phyloP scores from a whole-genome alignment of 306 rosid genomes.

The Alnus rubra region DNA sequence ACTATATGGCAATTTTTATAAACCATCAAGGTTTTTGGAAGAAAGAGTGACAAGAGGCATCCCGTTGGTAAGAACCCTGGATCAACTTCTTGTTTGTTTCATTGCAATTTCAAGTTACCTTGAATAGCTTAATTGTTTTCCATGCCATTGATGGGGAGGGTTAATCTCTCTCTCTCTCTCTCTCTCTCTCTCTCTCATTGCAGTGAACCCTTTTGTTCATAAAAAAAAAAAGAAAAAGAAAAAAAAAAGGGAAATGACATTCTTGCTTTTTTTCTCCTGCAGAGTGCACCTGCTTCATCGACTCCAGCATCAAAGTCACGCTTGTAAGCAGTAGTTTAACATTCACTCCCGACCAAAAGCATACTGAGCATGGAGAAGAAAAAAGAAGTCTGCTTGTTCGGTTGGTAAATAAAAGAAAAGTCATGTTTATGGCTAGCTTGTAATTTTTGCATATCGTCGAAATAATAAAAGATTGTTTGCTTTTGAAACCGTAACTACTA shows the following conservation, averaged over 20 bases:
- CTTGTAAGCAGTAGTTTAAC: constrained; percentile 37
- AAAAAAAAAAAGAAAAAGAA: no score
- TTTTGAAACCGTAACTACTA: no score
- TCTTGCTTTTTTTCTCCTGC: constrained; percentile 29
- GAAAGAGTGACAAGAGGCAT: constrained; percentile 84
- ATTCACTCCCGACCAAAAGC: neutral
- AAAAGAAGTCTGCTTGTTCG: neutral
- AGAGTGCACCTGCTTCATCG: constrained; percentile 70
- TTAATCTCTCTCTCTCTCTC: neutral
- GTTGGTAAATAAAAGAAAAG: neutral
- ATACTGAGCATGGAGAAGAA: neutral
- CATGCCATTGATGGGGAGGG: neutral
- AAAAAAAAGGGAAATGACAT: neutral
- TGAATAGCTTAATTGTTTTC: constrained; percentile 2
- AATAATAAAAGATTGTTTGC: neutral
- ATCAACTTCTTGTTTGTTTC: constrained; percentile 7
- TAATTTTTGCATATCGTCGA: neutral
- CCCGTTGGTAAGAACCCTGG: constrained; percentile 63
- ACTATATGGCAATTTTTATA: constrained; percentile 70
- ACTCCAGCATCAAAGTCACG: constrained; percentile 53
- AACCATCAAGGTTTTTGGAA: constrained; percentile 87
- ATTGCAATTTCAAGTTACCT: constrained; percentile 15
- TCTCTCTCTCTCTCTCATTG: neutral
- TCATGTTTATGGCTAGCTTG: neutral
- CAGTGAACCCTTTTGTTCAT: neutral